Percentiles rank a stretch among this genome's conserved stretches.
Evolutionary conservation across 83 land plant species (phyloP).

Genomic region (Larix sibirica): DNA sequence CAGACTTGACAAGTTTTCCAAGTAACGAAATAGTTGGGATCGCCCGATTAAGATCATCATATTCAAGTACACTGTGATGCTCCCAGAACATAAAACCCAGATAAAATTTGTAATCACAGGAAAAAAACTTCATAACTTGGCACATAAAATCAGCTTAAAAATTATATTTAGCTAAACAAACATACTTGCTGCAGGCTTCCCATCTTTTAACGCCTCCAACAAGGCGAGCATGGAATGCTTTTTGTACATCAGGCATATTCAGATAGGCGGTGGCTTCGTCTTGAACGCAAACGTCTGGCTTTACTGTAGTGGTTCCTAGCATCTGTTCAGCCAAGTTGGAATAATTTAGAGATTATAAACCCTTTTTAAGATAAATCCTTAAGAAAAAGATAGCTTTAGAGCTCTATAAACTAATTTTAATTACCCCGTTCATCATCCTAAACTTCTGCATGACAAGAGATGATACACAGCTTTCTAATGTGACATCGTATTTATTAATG

Average conservation of each 20-base stretch:
- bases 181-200: constrained; percentile 16
- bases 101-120: too few species aligned
- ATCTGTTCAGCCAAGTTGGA: too few species aligned
- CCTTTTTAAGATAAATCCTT: too few species aligned
- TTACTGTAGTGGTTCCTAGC: background rate
- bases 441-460: constrained; percentile 56
- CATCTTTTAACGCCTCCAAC: background rate
- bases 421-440: constrained; percentile 16
- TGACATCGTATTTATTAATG: constrained; percentile 74
- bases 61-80: background rate
- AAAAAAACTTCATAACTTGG: too few species aligned
- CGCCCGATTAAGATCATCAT: background rate
- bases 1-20: constrained; percentile 4
- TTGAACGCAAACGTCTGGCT: constrained; percentile 14
- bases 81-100: too few species aligned
- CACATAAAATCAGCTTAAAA: too few species aligned
- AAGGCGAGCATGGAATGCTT: constrained; percentile 13
- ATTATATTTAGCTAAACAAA: too few species aligned
- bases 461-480: constrained; percentile 72
- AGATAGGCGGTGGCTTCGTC: constrained; percentile 4
- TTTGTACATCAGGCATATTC: constrained; percentile 9
- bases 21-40: background rate
- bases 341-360: too few species aligned
- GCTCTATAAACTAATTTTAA: too few species aligned
- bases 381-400: too few species aligned